Evolutionary conservation across 345 rosid genomes (phyloP), one percentile per base, ranked within the genome.

Genomic region (Brassica carinata): DNA sequence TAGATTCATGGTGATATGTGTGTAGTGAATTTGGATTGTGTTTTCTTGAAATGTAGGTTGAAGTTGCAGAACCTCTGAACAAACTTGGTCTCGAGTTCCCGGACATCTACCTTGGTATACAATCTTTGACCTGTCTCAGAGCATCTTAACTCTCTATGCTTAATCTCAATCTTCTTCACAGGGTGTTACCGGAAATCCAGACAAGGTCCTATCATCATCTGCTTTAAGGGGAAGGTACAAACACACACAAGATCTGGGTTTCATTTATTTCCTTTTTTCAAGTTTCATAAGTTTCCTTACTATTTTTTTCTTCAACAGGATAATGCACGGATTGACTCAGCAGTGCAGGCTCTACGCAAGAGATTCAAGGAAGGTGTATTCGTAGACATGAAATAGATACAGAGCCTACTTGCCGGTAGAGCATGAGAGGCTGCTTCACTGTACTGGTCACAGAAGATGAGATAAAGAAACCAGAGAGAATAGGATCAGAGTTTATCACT

Each of bases 11-110:
- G 2, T 3, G 15, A 53, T 53, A n/a, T 8, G 69, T 9, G 53
- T 67, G 13, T 48, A 1, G 26, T 27, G 15, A 29, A 26, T 27
- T 17, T 6, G 23, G 14, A 48, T 48, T 7, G 43, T 31, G 0
- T 53, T 53, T 71, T 30, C 10, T 17, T 71, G 26, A 14, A 71
- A 55, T 89, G 85, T 89, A 93, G 97, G 91, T 91, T 55, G 93
- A 96, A 88, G 80, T 84, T 63, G 93, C 96, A 66, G 90, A 85
- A 76, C 93, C 96, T 75, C 83, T 96, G 34, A 85, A 92, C 26
- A 91, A 92, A 83, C 89, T 96, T 57, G 89, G 91, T 66, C 88
- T 91, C n/a, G 97, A 93, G 79, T 96, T 88, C 76, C 98, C 99
- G 7, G 99, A 96, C 77, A 85, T 96, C 40, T 86, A 82, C 69